Conservation (phyloP, 495 filamentous ascomycete genomes). For the Rhypophila decipiens region DNA sequence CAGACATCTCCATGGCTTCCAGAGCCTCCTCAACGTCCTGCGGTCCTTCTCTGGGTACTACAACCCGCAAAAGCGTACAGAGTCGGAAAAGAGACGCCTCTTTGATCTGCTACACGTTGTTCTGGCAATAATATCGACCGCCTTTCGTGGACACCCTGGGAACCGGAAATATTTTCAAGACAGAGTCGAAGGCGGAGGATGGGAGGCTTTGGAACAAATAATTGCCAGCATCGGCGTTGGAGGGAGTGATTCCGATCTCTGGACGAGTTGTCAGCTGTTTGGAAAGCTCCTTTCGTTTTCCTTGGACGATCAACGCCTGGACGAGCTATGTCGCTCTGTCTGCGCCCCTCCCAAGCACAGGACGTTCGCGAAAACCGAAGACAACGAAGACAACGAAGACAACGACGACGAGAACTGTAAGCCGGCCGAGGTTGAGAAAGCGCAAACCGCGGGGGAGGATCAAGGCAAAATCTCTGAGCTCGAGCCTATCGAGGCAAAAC, state of each 20-base stretch:
- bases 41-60: slow-evolving; percentile 66
- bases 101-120: slow-evolving; percentile 65
- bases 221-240: slow-evolving; percentile 56
- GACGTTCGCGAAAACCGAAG: background rate
- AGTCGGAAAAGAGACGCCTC: slow-evolving; percentile 53
- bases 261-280: slow-evolving; percentile 69
- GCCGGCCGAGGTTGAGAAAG: slow-evolving; percentile 1
- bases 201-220: slow-evolving; percentile 65
- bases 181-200: slow-evolving; percentile 66
- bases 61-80: slow-evolving; percentile 52
- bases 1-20: slow-evolving; percentile 74
- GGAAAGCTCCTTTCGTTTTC: slow-evolving; percentile 79
- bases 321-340: slow-evolving; percentile 41
- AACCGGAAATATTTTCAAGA: slow-evolving; percentile 81
- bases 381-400: background rate
- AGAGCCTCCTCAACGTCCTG: slow-evolving; percentile 61
- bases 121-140: slow-evolving; percentile 66
- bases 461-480: slow-evolving; percentile 18
- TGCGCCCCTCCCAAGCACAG: slow-evolving; percentile 7
- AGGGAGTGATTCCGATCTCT: slow-evolving; percentile 50
- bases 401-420: background rate
- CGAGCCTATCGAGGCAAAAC: slow-evolving; percentile 30
- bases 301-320: slow-evolving; percentile 65
- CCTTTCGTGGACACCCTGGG: slow-evolving; percentile 72
- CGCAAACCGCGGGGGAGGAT: background rate